Percentiles rank a stretch among this genome's conserved stretches.
These are phyloP conservation scores for Peniophora sp. DNA, from an alignment of 1,284 basidiomycete genomes.

Conservation along the genomic window DNA sequence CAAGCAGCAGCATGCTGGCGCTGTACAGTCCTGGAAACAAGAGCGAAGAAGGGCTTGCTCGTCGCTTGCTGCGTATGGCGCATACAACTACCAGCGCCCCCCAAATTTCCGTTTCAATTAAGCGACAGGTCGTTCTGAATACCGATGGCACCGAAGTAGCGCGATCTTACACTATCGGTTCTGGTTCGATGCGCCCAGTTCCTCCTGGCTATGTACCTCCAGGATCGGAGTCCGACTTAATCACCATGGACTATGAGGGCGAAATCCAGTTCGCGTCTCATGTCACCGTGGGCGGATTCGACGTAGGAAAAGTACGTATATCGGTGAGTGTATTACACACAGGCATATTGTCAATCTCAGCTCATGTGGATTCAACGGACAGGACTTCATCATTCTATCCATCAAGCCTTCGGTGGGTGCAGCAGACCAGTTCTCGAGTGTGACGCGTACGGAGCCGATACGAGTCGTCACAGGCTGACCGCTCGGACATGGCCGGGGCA, in stretches of 20 bases:
- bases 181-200: conserved; percentile 29
- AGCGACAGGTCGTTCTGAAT: conserved; percentile 31
- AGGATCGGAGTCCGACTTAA: conserved; percentile 5
- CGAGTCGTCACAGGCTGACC: too few relatives aligned
- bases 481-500: too few relatives aligned
- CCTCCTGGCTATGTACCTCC: conserved; percentile 20
- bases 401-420: too few relatives aligned
- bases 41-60: conserved; percentile 1
- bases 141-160: conserved; percentile 22
- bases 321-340: conserved; percentile 22
- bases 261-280: conserved; percentile 16
- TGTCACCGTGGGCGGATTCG: conserved; percentile 16
- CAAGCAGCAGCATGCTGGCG: conserved; percentile 30
- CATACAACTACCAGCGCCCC: conserved; percentile 13
- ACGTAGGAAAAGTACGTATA: conserved; percentile 22
- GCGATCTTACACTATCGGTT: conserved; percentile 27
- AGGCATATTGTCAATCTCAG: too few relatives aligned
- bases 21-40: conserved; percentile 21
- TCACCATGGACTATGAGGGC: conserved; percentile 24
- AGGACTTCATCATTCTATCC: too few relatives aligned
- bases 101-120: conserved; percentile 30
- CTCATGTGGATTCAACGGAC: too few relatives aligned
- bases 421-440: too few relatives aligned
- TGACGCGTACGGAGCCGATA: too few relatives aligned
- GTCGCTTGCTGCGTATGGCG: conserved; percentile 5